A percentile compares a stretch with the other conserved stretches of the same genome.
Conservation (phyloP, 495 filamentous ascomycete genomes). For the Parathielavia appendiculata region DNA sequence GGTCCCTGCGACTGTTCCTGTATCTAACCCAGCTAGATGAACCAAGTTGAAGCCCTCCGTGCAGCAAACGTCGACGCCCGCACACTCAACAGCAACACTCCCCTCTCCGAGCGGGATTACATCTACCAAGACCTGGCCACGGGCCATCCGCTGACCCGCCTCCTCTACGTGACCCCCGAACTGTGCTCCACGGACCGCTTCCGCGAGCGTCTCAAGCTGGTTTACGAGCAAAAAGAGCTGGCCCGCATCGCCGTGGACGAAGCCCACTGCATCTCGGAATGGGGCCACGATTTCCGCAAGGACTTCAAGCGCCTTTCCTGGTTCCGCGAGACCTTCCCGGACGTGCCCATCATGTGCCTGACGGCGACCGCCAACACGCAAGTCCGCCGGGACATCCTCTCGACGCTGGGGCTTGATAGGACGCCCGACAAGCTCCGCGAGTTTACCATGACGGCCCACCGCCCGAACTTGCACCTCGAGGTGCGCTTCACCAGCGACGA, state of each 20-base stretch:
- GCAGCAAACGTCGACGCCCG: constrained; percentile 70
- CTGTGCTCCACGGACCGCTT: constrained; percentile 75
- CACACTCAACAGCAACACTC: constrained; percentile 79
- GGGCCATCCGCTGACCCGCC: constrained; percentile 75
- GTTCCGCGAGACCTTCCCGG: constrained; percentile 75
- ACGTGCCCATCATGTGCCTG: constrained; percentile 82
- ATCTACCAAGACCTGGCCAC: constrained; percentile 78
- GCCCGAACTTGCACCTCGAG: constrained; percentile 88
- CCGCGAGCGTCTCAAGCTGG: constrained; percentile 62
- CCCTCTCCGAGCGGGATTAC: constrained; percentile 53
- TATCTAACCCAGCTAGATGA: constrained; percentile 52
- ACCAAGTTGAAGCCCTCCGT: constrained; percentile 80
- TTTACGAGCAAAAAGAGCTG: constrained; percentile 78
- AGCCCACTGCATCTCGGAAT: constrained; percentile 96
- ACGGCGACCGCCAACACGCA: constrained; percentile 83
- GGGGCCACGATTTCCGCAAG: constrained; percentile 96
- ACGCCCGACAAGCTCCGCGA: constrained; percentile 52
- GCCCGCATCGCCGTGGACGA: constrained; percentile 87
- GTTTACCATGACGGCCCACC: constrained; percentile 74
- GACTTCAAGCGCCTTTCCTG: constrained; percentile 84
- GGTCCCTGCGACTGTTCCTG: not conserved
- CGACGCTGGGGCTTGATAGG: constrained; percentile 60
- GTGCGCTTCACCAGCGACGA: constrained; percentile 78
- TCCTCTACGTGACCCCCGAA: constrained; percentile 93
- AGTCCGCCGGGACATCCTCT: constrained; percentile 75